Evolutionary conservation across 2,329 filamentous ascomycete species (phyloP), one percentile per base, ranked within the genome.

Genomic region (Xylariales sp.): DNA sequence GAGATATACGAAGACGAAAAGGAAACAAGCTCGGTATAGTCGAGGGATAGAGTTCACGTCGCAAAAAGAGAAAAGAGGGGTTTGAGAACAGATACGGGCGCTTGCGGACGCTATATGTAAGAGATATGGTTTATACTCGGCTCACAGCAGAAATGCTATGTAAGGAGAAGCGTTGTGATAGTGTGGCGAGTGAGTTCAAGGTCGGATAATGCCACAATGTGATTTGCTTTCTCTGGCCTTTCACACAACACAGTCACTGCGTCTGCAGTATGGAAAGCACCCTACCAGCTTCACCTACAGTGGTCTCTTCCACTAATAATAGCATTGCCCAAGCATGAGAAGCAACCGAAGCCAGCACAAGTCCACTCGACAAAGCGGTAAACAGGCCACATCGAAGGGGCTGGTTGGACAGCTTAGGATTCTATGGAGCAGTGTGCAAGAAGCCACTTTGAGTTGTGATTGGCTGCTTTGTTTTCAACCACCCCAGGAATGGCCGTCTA

Each of bases 81-180:
- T 49, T 48, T 46, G 45, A 49, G 51, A 45, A 44, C 52, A 46
- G 46, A 43, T 42, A 46, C 54, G 55, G 54, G 48, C 52, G 43
- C 43, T 29, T 47, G 54, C 51, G 46, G 55, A 50, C 42, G 43
- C 55, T 60, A 60, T 59, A 58, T 58, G 56, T 59, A 57, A 43
- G 45, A 44, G 36, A 46, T 48, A 45, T 45, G 38, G 42, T 15
- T 42, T 49, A 46, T 47, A 46, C 44, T 37, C 36, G 47, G 45
- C 45, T 47, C 50, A 45, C 45, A 44, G 46, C 46, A 46, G 47
- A 12, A n/a, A 25, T 41, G 38, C 46, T 46, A 54, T 55, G 51
- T 50, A 52, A 38, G 47, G 48, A 47, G 50, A 51, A 18, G 20
- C 45, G 46, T 47, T 55, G 58, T 56, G 53, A 57, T 53, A 50